Conservation (phyloP, 768 basidiomycete genomes). For the Lactarius quietus region DNA sequence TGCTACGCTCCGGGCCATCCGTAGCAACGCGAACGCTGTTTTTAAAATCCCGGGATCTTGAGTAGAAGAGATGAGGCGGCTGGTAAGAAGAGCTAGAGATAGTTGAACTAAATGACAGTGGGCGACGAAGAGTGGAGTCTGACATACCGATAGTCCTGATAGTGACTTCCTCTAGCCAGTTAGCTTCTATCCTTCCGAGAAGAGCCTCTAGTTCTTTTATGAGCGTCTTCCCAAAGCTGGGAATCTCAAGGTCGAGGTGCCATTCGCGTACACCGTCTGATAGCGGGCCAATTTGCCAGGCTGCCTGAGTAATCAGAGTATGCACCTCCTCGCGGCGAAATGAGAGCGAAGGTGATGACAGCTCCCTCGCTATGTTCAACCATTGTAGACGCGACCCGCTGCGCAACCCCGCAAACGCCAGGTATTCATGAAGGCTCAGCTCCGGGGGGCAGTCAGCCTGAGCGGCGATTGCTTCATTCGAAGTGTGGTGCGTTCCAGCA, state of each 20-base stretch:
- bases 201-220: conserved; percentile 36
- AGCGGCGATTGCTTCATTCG: conserved; percentile 42
- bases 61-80: background rate
- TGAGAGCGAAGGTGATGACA: conserved; percentile 37
- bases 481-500: conserved; percentile 23
- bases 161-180: conserved; percentile 35
- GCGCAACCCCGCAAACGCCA: conserved; percentile 44
- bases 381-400: conserved; percentile 45
- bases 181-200: conserved; percentile 35
- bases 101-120: background rate
- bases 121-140: background rate
- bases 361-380: conserved; percentile 27
- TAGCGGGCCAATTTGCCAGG: conserved; percentile 39
- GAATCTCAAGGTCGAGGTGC: conserved; percentile 38
- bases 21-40: background rate
- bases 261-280: conserved; percentile 30
- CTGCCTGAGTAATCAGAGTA: conserved; percentile 42
- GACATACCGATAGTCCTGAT: background rate
- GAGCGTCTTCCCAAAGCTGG: conserved; percentile 36
- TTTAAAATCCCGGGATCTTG: background rate
- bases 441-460: conserved; percentile 40
- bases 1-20: background rate
- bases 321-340: conserved; percentile 42
- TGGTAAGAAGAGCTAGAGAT: background rate
- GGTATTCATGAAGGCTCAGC: conserved; percentile 43